A percentile compares a stretch with the other conserved stretches of the same genome.
Conservation (phyloP, 1,139 yeast species). For the Groenewaldozyma sp. region DNA sequence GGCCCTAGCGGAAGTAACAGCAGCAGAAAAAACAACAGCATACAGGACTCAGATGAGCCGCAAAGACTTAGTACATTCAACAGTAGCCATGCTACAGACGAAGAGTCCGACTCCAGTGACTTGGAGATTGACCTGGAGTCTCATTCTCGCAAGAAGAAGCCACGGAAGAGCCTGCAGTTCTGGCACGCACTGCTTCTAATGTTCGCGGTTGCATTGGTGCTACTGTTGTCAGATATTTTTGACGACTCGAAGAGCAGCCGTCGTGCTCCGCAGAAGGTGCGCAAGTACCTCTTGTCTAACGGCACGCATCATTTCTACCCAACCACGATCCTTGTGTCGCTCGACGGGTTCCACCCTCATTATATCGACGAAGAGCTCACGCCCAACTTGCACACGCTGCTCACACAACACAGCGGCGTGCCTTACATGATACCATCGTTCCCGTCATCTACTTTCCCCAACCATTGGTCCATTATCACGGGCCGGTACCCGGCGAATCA, state of each 20-base stretch:
- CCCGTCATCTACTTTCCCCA: conserved; percentile 85
- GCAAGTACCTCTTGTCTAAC: conserved; percentile 39
- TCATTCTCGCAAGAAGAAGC: conserved; percentile 13
- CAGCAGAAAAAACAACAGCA: too few species aligned
- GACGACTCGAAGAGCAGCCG: not conserved
- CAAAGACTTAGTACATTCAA: conserved; percentile 10
- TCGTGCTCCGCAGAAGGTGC: conserved; percentile 3
- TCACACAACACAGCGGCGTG: conserved; percentile 50
- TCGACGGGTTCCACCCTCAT: conserved; percentile 91
- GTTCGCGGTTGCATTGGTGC: conserved; percentile 10
- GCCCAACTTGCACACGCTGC: conserved; percentile 56
- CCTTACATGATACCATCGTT: conserved; percentile 84
- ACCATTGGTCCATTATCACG: conserved; percentile 85
- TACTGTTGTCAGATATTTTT: conserved; percentile 14
- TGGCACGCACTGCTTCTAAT: conserved; percentile 12
- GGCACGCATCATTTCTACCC: conserved; percentile 69
- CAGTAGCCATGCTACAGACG: conserved; percentile 10
- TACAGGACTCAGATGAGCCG: conserved; percentile 1
- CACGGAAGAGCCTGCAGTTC: conserved; percentile 8
- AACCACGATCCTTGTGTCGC: conserved; percentile 65
- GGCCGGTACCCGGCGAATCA: conserved; percentile 79
- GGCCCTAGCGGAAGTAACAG: conserved; percentile 1
- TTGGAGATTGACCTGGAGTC: conserved; percentile 22
- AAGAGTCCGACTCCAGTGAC: conserved; percentile 14
- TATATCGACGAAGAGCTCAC: conserved; percentile 60